Evolutionary conservation across 306 rosid genomes (phyloP), one percentile per base, ranked within the genome.

Genomic region (Mucuna pruriens): DNA sequence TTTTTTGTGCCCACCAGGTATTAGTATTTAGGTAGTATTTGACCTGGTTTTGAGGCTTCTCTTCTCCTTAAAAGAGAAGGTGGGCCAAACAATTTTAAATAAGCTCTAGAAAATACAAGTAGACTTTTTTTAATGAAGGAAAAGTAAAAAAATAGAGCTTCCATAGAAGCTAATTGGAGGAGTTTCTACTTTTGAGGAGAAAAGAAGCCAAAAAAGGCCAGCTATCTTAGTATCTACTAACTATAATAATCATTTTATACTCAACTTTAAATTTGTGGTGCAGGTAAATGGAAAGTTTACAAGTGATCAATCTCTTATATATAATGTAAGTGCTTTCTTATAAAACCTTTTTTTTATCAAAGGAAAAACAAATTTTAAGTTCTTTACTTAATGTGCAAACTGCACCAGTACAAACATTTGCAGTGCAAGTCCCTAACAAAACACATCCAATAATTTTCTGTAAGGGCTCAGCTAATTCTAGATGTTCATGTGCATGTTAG

Each of bases 281-380:
- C 94, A 94, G 98, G 87, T 92, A 78, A 92, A 94, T 80, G 95
- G 98, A 51, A 91, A 88, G 91, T 94, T 94, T 89, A 81, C 95
- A 12, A 75, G 83, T 17, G 97, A 94, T n/a, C 98, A 94, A 64
- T 85, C 86, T 8, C 90, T 92, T 70, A 78, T 94, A 80, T 92
- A 94, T 78, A 86, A 69, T 38, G 98, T 94, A 86, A 90, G 92
- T 90, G 17, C 70, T 60, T 70, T 55, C 46, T 72, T 13, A n/a
- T 31, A 10, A 63, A 76, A 75, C 66, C 61, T 58, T 49, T 46
- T 46, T 57, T 12, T 39, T 20, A 19, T 80, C 75, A 25, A 62
- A 49, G 60, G 64, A 13, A 74, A 69, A 46, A 62, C 12, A 54
- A 78, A 61, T 48, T 66, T 15, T 9, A 64, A 9, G 46, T 39